Percentiles rank a stretch among this genome's conserved stretches.
Evolutionary conservation across 2,329 filamentous ascomycete genomes (phyloP).

Genomic region (Sphaerostilbella broomeana): DNA sequence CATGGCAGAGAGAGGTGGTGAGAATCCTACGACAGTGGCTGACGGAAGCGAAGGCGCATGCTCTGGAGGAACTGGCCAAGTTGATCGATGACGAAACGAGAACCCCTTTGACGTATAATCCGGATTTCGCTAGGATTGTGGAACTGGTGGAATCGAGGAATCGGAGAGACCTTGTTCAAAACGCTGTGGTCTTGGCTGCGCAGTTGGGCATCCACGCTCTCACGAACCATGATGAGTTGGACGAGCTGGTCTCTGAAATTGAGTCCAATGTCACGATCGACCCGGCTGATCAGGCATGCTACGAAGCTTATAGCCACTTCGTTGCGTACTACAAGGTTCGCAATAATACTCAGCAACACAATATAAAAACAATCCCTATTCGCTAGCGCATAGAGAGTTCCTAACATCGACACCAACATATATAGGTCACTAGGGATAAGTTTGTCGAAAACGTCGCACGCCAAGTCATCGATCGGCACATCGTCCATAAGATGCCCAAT

Average conservation of each 20-base stretch:
- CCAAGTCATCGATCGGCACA: constrained; percentile 20
- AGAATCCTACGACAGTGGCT: constrained; percentile 11
- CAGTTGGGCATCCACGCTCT: constrained; percentile 3
- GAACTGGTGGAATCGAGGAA: constrained; percentile 11
- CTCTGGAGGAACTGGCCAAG: constrained; percentile 11
- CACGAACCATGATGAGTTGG: constrained; percentile 9
- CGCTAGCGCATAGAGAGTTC: too few relatives aligned
- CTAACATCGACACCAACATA: too few relatives aligned
- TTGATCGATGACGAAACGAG: constrained; percentile 12
- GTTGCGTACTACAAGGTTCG: constrained; percentile 21
- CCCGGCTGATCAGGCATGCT: constrained; percentile 18
- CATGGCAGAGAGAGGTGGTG: constrained; percentile 1
- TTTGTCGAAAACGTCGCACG: constrained; percentile 21
- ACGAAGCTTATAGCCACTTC: constrained; percentile 15
- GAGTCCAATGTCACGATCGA: constrained; percentile 11
- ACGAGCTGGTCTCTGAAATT: constrained; percentile 8
- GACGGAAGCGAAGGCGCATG: constrained; percentile 3
- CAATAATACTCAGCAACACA: too few relatives aligned
- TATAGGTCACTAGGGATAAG: constrained; percentile 18
- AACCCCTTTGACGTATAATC: constrained; percentile 17
- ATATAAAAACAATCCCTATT: too few relatives aligned
- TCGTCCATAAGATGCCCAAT: too few relatives aligned
- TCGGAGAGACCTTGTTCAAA: constrained; percentile 8
- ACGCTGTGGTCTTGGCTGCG: not conserved
- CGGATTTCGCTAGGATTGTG: constrained; percentile 15